Evolutionary conservation across 129 eudicot genomes (phyloP), one percentile per base, ranked within the genome.

Genomic region (Ambrosia trifida): DNA sequence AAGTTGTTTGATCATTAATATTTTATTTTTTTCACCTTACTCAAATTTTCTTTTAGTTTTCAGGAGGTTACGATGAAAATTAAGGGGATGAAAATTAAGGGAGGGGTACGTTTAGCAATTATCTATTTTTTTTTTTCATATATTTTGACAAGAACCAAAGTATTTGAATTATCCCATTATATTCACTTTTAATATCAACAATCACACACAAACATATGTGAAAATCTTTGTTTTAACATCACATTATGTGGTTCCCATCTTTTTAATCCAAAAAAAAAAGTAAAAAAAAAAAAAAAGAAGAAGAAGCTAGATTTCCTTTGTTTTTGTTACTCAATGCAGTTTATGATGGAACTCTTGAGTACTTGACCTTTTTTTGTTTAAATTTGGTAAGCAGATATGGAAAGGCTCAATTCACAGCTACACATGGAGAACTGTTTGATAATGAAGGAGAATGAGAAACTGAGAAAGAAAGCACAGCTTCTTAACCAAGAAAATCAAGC

Each of bases 391-490:
- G 43, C 44, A 57, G 64, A 57, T 24, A 94, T 94, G 98, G 98
- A 94, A 17, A 87, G 87, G 57, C 56, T 89, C 66, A 94, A 94
- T 88, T 94, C 98, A 74, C 83, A 94, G 85, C 84, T 94, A 72
- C 90, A 87, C 83, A 38, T 89, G 93, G 81, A 89, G 76, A 94
- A 94, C 95, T 87, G 85, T 75, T 87, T 85, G 87, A 94, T 94
- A 64, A 87, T 94, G 92, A 72, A 87, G 66, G 98, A 94, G 60
- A 94, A 94, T 63, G 98, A 94, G 80, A 83, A 88, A 81, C 79
- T 94, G 30, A 85, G 96, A 82, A 94, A 86, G 81, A 85, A 85
- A 74, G 98, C 98, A 10, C 90, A 89, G 79, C 72, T 80, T 14
- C 85, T 94, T 38, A 85, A 94, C 75, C 96, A 94, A 72, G 96